phyloP scores from a whole-genome alignment of 345 rosid species.

The Fremontodendron californicum region DNA sequence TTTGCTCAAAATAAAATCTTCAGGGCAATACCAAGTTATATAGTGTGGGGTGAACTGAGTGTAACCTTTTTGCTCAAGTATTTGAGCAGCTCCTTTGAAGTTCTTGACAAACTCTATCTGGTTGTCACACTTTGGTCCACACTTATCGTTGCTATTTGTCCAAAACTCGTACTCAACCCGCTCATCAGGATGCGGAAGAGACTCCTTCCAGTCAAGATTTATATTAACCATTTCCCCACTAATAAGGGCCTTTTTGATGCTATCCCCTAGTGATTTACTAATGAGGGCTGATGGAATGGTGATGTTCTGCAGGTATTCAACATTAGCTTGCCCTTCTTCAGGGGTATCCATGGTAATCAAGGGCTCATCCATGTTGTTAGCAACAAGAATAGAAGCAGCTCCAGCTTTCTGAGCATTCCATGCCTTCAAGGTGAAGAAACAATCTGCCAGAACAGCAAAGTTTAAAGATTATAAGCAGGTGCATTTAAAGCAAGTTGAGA shows the following conservation, averaged over 20 bases:
- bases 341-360: slow-evolving; percentile 61
- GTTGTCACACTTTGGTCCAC: slow-evolving; percentile 58
- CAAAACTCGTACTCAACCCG: slow-evolving; percentile 72
- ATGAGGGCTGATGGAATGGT: slow-evolving; percentile 62
- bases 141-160: slow-evolving; percentile 63
- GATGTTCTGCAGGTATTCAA: slow-evolving; percentile 44
- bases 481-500: neutral
- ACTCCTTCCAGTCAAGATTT: slow-evolving; percentile 60
- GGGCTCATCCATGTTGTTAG: slow-evolving; percentile 37
- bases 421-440: slow-evolving; percentile 54
- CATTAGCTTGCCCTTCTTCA: slow-evolving; percentile 32
- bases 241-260: slow-evolving; percentile 44
- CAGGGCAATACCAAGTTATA: slow-evolving; percentile 62
- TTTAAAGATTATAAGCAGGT: neutral
- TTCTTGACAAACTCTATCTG: slow-evolving; percentile 53
- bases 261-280: slow-evolving; percentile 48
- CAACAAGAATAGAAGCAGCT: slow-evolving; percentile 61
- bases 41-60: slow-evolving; percentile 66
- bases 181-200: slow-evolving; percentile 68
- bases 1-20: slow-evolving; percentile 18
- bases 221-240: slow-evolving; percentile 44
- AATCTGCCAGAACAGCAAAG: slow-evolving; percentile 33
- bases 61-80: slow-evolving; percentile 63
- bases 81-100: slow-evolving; percentile 65
- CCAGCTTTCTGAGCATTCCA: slow-evolving; percentile 58